phyloP scores from a whole-genome alignment of 805 yeast genomes.

The Zygotorulaspora chibaensis region DNA sequence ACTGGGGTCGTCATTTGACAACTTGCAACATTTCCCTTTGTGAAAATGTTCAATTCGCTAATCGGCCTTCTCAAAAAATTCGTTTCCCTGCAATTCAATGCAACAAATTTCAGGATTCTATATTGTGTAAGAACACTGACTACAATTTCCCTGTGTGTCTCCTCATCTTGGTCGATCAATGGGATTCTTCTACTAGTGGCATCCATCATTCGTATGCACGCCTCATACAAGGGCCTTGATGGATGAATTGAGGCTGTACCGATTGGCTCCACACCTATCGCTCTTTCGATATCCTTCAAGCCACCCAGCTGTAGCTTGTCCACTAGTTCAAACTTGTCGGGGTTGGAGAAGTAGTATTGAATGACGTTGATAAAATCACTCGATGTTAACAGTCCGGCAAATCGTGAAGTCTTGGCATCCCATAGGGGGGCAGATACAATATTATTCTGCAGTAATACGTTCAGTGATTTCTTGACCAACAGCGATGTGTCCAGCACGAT shows the following conservation, averaged over 20 bases:
- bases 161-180: conserved; percentile 88
- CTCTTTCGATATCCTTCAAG: conserved; percentile 77
- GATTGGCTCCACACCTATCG: conserved; percentile 78
- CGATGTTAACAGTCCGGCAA: conserved; percentile 91
- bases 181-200: conserved; percentile 92
- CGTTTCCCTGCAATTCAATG: conserved; percentile 93
- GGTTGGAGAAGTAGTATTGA: conserved; percentile 85
- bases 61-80: conserved; percentile 75
- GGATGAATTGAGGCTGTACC: conserved; percentile 91
- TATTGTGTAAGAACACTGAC: conserved; percentile 95
- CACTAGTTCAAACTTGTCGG: conserved; percentile 82
- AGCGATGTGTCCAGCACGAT: conserved; percentile 91
- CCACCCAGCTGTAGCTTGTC: conserved; percentile 84
- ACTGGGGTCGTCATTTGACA: conserved; percentile 91
- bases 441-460: conserved; percentile 84
- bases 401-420: conserved; percentile 83
- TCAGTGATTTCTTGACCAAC: conserved; percentile 83
- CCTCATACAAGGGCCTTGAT: conserved; percentile 81
- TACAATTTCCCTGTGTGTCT: conserved; percentile 87
- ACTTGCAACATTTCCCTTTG: conserved; percentile 55
- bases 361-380: conserved; percentile 92
- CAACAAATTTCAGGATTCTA: conserved; percentile 90
- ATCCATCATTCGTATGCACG: conserved; percentile 86
- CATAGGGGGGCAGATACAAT: conserved; percentile 96
- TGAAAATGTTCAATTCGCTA: conserved; percentile 61